Evolutionary conservation across 305 asterid genomes (phyloP), one percentile per base, ranked within the genome.

Genomic region (Striga hermonthica): DNA sequence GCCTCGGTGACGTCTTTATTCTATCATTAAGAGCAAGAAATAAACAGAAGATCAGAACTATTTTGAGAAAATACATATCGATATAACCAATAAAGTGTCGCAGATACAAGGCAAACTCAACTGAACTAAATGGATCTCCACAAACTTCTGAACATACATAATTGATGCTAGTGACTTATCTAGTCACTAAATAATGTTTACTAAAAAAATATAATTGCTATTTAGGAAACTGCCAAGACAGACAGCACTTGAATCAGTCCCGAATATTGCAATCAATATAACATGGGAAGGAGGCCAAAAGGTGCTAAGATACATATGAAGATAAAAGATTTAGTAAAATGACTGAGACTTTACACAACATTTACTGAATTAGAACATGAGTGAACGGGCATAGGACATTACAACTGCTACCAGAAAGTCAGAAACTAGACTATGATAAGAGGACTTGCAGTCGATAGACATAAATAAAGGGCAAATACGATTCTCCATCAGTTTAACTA

Each of bases 1-100:
- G 97, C 97, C 79, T 90, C 89, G 3, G 90, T 77, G 52, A 90
- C 97, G 66, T 90, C 95, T 73, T 85, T 85, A 71, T 90, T 90
- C 97, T 90, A 72, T 74, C 68, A 74, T 53, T 9, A 72, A 56
- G 59, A 57, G 16, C 54, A 12, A 45, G 14, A 48, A 13, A 7
- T 9, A 36, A 14, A 58, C 13, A 38, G 14, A 7, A 58, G 11
- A 57, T 57, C 43, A 58, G 45, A 61, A 28, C 22, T 35, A 16
- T 11, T 7, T 12, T 57, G 54, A 35, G 14, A 71, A 36, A 0
- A 7, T 37, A 9, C 35, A 54, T 14, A 35, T 22, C 6, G 1
- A 60, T 12, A 2, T 9, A 15, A 40, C 61, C 48, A 9, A 35
- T 22, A 50, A 22, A 22, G 57, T 15, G 48, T 59, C 38, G 57